Base-by-base conservation (phyloP, 2,329 filamentous ascomycete species). In the Cucurbitaria berberidis region DNA sequence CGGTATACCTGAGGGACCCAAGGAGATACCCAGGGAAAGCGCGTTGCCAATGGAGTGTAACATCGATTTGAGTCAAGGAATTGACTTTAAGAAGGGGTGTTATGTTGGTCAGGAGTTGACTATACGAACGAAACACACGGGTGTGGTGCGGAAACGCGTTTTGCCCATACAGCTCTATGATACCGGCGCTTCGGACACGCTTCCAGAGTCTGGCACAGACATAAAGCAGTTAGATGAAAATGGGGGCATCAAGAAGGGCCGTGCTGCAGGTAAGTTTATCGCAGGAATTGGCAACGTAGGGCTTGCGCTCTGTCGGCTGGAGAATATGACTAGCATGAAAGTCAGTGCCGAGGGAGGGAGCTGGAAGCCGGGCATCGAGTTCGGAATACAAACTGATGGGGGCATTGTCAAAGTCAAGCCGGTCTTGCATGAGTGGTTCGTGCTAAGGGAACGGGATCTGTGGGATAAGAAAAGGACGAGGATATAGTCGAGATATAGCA, bases 21-120 rank as follows among this genome's bases (percentile, higher is more conserved):
- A 78, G 15, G 95, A 99, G 78, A 87, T 99, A 18, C 73, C 85
- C 6, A 78, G 82, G 53, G 89, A 89, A 60, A 78, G 82, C 16
- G 87, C 91, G 0, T 80, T 99, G 48, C 93, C 95, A 1, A 88
- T 93, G 74, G 93, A 98, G 76, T 88, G 83, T 70, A 97, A 97
- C 73, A 83, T 98, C 72, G 95, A 99, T 75, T 78, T 90, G 54
- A 90, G 90, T 82, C 84, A 85, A 42, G 95, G 86, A 22, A 88
- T 99, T 62, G 91, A 97, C 76, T 99, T 95, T 78, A 86, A 86
- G 70, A 99, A 99, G 78, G 95, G 95, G 7, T 99, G 95, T 77
- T 99, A 99, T 75, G 86, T 98, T 7, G 95, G 95, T 0, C 95
- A 99, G 77, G 95, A 99, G 75, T 83, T 99, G 59, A 98, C 95